Evolutionary conservation across 2,329 filamentous ascomycete genomes (phyloP).

Genomic region (Curvularia spicifera): DNA sequence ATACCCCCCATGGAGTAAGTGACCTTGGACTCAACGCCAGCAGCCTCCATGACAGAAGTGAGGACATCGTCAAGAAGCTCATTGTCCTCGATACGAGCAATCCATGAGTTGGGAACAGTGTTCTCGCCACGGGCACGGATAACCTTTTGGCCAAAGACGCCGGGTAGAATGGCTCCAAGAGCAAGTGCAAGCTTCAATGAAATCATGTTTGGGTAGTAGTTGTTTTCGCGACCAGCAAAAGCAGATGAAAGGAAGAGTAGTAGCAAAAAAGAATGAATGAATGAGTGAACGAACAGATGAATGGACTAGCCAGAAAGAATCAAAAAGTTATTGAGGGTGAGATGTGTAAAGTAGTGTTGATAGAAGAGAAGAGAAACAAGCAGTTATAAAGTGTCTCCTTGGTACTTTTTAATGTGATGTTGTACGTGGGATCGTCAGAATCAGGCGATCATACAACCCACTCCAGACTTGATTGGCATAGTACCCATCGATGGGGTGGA

Average conservation of each 20-base stretch:
- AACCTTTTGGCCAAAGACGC: not conserved
- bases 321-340: not conserved
- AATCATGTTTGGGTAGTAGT: not conserved
- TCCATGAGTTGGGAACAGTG: not conserved
- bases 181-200: not conserved
- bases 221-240: not conserved
- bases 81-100: not conserved
- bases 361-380: not conserved
- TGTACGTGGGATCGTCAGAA: not conserved
- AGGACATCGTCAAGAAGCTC: not conserved
- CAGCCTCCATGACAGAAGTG: not conserved
- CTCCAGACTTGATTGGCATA: not conserved
- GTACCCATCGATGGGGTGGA: not conserved
- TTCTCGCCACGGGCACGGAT: not conserved
- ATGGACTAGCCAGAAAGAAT: conserved; percentile 1
- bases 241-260: not conserved
- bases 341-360: not conserved
- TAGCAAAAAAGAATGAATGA: not conserved
- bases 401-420: not conserved
- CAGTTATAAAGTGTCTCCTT: not conserved
- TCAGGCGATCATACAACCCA: not conserved
- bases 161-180: not conserved
- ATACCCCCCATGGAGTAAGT: conserved; percentile 1
- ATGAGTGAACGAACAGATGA: not conserved
- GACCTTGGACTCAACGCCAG: not conserved